Base-by-base conservation (phyloP, 2,329 filamentous ascomycete genomes). In the Lecanosticta acicola region DNA sequence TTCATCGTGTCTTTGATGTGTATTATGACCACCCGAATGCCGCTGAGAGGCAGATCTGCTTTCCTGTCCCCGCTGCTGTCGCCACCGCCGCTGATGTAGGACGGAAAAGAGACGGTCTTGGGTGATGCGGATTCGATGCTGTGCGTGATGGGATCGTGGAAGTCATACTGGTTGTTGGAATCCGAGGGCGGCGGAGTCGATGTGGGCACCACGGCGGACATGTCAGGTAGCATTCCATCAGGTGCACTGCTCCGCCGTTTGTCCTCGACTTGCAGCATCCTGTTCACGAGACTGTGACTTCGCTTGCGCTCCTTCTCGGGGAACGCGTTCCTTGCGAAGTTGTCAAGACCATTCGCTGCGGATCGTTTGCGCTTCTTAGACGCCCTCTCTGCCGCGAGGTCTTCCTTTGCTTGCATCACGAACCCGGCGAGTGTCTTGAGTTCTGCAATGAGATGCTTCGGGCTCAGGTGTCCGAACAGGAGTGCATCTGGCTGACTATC, bases 401-500 rank as follows among this genome's bases (percentile, higher is more conserved):
- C 36, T 36, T 39, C 54, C 50, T 45, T 71, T 3, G 71, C 72
- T 5, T 76, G 68, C n/a, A 75, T 70, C 2, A 94, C 87, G 61
- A 87, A 81, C 2, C 70, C 70, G 0, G 87, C 90, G 2, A 98
- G 75, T 0, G 71, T 75, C 26, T 74, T 73, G 48, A 98, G 73
- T 66, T 98, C 93, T 37, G 85, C 79, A 18, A 91, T 80, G 10
- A 98, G 69, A 63, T 88, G 93, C 0, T 81, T 75, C 0, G 93
- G 93, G 32, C 87, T 87, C 11, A 98, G 72, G 59, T 98, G 93
- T 0, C 93, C 93, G 55, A 89, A 98, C 0, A 98, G 74, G 0
- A 83, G 79, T 40, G 85, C 82, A 49, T 93, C 83, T 17, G 80
- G 76, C 59, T 89, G 84, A 5, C 79, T 79, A 64, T 96, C 84